Percentiles rank a stretch among this genome's conserved stretches.
These are phyloP conservation scores for Escovopsis weberi DNA, from an alignment of 2,329 filamentous ascomycete species.

Conservation along the genomic window DNA sequence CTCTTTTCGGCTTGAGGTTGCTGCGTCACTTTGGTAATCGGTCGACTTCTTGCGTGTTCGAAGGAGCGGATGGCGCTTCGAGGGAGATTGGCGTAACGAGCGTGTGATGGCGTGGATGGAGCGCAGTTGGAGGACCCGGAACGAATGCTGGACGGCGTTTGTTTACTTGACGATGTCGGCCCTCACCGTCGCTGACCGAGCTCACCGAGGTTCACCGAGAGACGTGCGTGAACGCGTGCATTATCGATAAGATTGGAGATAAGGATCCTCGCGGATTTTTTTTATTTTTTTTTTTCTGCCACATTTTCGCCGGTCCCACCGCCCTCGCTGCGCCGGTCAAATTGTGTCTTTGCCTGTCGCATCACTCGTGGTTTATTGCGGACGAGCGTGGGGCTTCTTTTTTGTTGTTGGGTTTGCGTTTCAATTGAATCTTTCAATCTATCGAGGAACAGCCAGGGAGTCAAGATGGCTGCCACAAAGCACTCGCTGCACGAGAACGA, in stretches of 20 bases:
- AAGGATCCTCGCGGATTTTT: too few species aligned
- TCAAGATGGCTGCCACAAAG: slow-evolving; percentile 26
- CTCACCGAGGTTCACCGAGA: background rate
- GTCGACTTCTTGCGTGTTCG: background rate
- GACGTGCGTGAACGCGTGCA: too few species aligned
- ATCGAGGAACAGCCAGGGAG: background rate
- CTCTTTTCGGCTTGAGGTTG: background rate
- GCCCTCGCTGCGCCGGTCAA: background rate
- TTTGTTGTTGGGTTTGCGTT: too few species aligned
- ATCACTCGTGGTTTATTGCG: background rate
- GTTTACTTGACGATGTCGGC: slow-evolving; percentile 1
- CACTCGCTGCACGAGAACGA: slow-evolving; percentile 21
- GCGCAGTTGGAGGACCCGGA: background rate
- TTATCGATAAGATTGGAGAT: too few species aligned
- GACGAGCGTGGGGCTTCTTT: background rate
- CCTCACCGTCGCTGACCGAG: background rate
- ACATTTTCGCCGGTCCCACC: background rate
- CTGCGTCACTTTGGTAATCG: background rate
- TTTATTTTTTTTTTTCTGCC: too few species aligned
- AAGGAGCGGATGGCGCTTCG: background rate
- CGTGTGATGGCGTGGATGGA: background rate
- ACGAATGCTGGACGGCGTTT: background rate
- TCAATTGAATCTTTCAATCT: background rate
- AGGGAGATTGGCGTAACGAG: background rate
- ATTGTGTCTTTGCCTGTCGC: background rate